phyloP scores from a whole-genome alignment of 2,329 filamentous ascomycete genomes.

The Aureobasidium namibiae region DNA sequence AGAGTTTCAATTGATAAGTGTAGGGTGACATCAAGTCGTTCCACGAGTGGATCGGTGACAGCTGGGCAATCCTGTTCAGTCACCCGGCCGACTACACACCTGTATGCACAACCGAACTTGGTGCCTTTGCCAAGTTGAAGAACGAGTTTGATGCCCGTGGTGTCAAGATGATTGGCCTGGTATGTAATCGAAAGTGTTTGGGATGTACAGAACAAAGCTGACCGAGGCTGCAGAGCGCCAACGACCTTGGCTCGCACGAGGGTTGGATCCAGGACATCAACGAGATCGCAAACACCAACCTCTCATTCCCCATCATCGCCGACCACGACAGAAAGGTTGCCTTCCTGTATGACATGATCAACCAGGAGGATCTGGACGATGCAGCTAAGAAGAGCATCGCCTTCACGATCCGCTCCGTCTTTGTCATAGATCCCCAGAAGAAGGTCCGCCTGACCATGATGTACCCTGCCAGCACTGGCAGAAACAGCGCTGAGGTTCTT shows the following conservation, averaged over 20 bases:
- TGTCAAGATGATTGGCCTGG: constrained; percentile 84
- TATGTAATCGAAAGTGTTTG: neutral
- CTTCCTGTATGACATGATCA: constrained; percentile 42
- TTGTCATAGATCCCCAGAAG: constrained; percentile 90
- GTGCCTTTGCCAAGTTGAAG: constrained; percentile 83
- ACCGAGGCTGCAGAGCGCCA: constrained; percentile 48
- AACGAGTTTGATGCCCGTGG: constrained; percentile 78
- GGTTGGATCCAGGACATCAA: constrained; percentile 78
- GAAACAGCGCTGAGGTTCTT: constrained; percentile 50
- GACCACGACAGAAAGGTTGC: constrained; percentile 42
- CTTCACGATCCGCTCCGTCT: constrained; percentile 91
- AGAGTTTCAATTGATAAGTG: neutral
- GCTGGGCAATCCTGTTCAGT: constrained; percentile 76
- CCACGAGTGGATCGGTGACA: constrained; percentile 71
- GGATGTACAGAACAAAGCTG: neutral
- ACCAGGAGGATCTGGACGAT: constrained; percentile 28
- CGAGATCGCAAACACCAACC: constrained; percentile 35
- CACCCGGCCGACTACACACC: constrained; percentile 86
- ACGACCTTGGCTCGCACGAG: constrained; percentile 74
- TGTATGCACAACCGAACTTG: constrained; percentile 92
- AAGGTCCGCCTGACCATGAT: constrained; percentile 86
- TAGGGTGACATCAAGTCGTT: constrained; percentile 53
- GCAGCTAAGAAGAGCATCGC: constrained; percentile 49
- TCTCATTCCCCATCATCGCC: constrained; percentile 44
- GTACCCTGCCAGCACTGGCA: constrained; percentile 82